Evolutionary conservation across 2,329 filamentous ascomycete genomes (phyloP).

Genomic region (Diaporthe amygdali): DNA sequence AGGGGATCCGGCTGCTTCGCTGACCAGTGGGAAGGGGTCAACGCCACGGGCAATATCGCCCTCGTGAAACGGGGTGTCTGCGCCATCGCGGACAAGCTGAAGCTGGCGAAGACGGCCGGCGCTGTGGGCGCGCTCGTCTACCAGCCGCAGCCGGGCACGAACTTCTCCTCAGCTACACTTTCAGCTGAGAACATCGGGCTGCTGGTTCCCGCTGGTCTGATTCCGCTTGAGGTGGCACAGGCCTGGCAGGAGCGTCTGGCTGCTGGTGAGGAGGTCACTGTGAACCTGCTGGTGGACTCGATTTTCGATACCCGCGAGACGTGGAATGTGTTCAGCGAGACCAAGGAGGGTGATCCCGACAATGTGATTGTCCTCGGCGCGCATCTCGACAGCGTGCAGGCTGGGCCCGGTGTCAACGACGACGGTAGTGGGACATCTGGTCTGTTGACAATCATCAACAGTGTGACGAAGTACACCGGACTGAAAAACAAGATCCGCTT

Average conservation of each 20-base stretch:
- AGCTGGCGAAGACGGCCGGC: slow-evolving; percentile 47
- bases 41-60: slow-evolving; percentile 48
- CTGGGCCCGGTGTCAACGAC: slow-evolving; percentile 52
- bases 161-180: slow-evolving; percentile 52
- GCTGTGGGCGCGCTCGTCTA: slow-evolving; percentile 60
- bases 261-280: slow-evolving; percentile 25
- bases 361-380: slow-evolving; percentile 49
- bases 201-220: slow-evolving; percentile 32
- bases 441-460: slow-evolving; percentile 41
- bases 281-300: slow-evolving; percentile 41
- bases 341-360: slow-evolving; percentile 45
- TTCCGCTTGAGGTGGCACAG: slow-evolving; percentile 31
- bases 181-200: slow-evolving; percentile 38
- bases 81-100: slow-evolving; percentile 48
- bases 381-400: slow-evolving; percentile 49
- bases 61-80: slow-evolving; percentile 52
- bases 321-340: slow-evolving; percentile 52
- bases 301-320: slow-evolving; percentile 43
- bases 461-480: slow-evolving; percentile 34
- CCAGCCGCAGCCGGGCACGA: slow-evolving; percentile 57
- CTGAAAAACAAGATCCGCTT: slow-evolving; percentile 47
- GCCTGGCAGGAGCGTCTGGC: slow-evolving; percentile 36
- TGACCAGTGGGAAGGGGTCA: slow-evolving; percentile 44
- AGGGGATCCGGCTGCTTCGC: slow-evolving; percentile 45
- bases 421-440: slow-evolving; percentile 49